Evolutionary conservation across 2,329 filamentous ascomycete genomes (phyloP).

Genomic region (Aspergillus sp.): DNA sequence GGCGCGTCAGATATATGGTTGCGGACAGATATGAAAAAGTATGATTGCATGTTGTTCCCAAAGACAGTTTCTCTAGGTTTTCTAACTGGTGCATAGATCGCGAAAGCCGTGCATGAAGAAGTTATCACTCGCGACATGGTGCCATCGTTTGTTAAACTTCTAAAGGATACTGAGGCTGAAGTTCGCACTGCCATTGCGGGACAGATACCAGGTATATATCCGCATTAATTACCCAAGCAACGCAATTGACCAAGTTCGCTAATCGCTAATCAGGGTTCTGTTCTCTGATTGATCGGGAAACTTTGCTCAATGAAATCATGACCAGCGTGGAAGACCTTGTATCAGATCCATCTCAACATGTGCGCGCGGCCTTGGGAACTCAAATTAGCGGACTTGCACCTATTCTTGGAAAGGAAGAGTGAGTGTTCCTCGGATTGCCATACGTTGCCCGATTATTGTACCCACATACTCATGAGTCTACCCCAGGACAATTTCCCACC

Average conservation of each 20-base stretch:
- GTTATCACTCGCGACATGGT: conserved; percentile 92
- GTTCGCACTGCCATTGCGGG: conserved; percentile 95
- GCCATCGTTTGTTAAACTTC: conserved; percentile 92
- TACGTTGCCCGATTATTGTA: not conserved
- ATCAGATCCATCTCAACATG: conserved; percentile 93
- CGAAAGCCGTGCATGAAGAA: conserved; percentile 97
- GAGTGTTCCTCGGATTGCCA: conserved; percentile 37
- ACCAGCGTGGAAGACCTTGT: conserved; percentile 93
- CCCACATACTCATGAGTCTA: conserved; percentile 14
- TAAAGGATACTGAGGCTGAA: conserved; percentile 97
- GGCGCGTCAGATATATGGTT: conserved; percentile 99
- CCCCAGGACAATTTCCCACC: conserved; percentile 83
- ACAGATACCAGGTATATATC: conserved; percentile 75
- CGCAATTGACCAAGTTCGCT: conserved; percentile 20
- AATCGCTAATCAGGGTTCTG: conserved; percentile 70
- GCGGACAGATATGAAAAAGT: conserved; percentile 98
- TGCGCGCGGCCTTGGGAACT: conserved; percentile 89
- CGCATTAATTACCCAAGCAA: not conserved
- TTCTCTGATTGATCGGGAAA: conserved; percentile 78
- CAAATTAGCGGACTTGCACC: conserved; percentile 96
- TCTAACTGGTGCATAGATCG: conserved; percentile 63
- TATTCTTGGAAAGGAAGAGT: conserved; percentile 97
- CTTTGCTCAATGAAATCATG: conserved; percentile 94
- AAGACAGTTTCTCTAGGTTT: not conserved
- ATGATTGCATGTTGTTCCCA: conserved; percentile 15